Percentiles rank a stretch among this genome's conserved stretches.
These are phyloP conservation scores for Carallia pectinifolia DNA, from an alignment of 345 rosid species.

Conservation along the genomic window DNA sequence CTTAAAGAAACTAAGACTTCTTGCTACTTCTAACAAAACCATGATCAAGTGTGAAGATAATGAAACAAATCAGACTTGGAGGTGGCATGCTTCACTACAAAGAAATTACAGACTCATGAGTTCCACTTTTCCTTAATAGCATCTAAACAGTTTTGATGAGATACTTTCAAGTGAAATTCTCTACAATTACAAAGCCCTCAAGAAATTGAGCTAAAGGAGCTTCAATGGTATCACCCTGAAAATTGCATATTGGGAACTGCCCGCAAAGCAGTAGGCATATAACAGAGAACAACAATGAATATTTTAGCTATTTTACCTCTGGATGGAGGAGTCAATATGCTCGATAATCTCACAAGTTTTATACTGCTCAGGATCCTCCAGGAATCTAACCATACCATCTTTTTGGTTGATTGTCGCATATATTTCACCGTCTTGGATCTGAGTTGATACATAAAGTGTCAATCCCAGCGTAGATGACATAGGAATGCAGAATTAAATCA, in stretches of 20 bases:
- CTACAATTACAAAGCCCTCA: not conserved
- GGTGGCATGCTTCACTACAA: no score
- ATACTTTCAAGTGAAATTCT: not conserved
- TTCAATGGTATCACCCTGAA: conserved; percentile 1
- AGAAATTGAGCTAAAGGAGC: not conserved
- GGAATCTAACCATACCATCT: conserved; percentile 99
- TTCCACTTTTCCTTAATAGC: no score
- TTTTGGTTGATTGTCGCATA: conserved; percentile 95
- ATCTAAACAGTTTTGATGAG: not conserved
- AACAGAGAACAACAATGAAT: not conserved
- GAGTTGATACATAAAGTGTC: conserved; percentile 18
- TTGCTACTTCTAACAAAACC: no score
- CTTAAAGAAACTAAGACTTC: not conserved
- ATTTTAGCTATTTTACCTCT: conserved; percentile 47
- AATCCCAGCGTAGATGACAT: not conserved
- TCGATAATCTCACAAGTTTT: conserved; percentile 87
- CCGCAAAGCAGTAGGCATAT: not conserved
- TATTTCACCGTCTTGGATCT: conserved; percentile 98
- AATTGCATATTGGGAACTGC: not conserved
- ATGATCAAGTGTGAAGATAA: no score
- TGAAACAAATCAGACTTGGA: no score
- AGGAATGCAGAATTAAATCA: no score
- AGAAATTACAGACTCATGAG: no score
- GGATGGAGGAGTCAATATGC: conserved; percentile 75
- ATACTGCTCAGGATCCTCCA: conserved; percentile 97